Evolutionary conservation across 2,329 filamentous ascomycete genomes (phyloP), one percentile per base, ranked within the genome.

Genomic region (Cordyceps cicadae): DNA sequence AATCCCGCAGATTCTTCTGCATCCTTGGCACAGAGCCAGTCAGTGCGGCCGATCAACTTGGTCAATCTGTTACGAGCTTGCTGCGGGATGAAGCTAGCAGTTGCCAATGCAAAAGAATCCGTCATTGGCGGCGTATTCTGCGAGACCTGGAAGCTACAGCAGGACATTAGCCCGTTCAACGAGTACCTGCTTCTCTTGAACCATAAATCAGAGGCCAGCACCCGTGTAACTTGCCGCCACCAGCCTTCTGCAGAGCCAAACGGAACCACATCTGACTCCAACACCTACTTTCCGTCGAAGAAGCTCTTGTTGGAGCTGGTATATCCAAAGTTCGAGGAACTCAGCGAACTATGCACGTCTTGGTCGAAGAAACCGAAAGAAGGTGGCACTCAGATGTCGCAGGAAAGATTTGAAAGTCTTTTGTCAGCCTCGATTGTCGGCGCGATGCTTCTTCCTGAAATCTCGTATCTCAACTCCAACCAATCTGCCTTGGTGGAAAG

Each of bases 51-150:
- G 4, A 69, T 81, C 37, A 84, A 92, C 64, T 72, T 96, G 24
- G 74, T 89, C 43, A 85, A 84, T 64, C 74, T 96, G 5, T 70
- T 96, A n/a, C 77, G 84, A 63, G 80, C 82, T 17, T 90, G 89
- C 66, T 85, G 88, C 43, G 89, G 89, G 11, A 66, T 72, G 37
- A 66, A 72, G 5, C 66, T 69, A 6, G 62, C 80, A 19, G 60
- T 67, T 5, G 66, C 73, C 52, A 63, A 67, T 9, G 63, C 62
- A 1, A 67, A 70, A 3, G 69, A 74, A 15, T 69, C 73, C 34
- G 69, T 75, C 2, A 77, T 79, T n/a, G 78, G 79, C 7, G 79
- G 80, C 0, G 65, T 74, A 1, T 73, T 85, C 46, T 72, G 74
- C 11, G 79, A 83, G 61, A 75, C 77, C 2, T 78, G 81, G 75